Percentiles rank a stretch among this genome's conserved stretches.
These are phyloP conservation scores for Peniophora sp. DNA, from an alignment of 1,284 basidiomycete genomes.

Conservation along the genomic window DNA sequence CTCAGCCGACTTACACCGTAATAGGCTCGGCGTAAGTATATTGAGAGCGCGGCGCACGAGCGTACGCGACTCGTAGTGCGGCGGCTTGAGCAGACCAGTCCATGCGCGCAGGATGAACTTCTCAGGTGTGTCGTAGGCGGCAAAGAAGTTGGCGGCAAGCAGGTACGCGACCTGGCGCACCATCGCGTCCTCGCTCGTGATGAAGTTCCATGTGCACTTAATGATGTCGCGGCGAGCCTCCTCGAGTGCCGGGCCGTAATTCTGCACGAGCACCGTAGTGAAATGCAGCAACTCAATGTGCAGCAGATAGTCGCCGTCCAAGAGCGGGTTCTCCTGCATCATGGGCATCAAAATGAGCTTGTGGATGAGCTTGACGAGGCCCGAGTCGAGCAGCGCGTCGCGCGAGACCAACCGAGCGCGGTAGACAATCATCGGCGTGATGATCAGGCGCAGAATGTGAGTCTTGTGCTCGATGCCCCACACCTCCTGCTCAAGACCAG, in stretches of 20 bases:
- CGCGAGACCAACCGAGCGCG: constrained; percentile 53
- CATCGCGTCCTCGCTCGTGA: constrained; percentile 80
- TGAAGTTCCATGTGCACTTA: constrained; percentile 91
- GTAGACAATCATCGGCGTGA: constrained; percentile 85
- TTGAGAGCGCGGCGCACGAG: constrained; percentile 86
- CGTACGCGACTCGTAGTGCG: constrained; percentile 74
- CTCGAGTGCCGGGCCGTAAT: constrained; percentile 71
- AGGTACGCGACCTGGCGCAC: constrained; percentile 95
- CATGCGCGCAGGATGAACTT: constrained; percentile 96
- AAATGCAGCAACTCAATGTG: constrained; percentile 90
- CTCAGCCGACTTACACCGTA: constrained; percentile 47
- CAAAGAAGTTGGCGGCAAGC: constrained; percentile 91
- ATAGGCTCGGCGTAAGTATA: constrained; percentile 85
- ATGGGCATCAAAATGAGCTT: constrained; percentile 78
- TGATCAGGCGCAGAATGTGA: constrained; percentile 77
- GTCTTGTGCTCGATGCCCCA: constrained; percentile 79
- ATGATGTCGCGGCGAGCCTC: constrained; percentile 91
- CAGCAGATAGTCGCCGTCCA: constrained; percentile 71
- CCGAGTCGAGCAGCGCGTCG: constrained; percentile 59
- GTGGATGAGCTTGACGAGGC: constrained; percentile 67
- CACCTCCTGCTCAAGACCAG: constrained; percentile 69
- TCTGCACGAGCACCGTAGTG: constrained; percentile 85
- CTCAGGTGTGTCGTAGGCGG: constrained; percentile 82
- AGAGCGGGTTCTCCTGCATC: constrained; percentile 46
- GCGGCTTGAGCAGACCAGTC: constrained; percentile 84